A percentile compares a stretch with the other conserved stretches of the same genome.
phyloP scores from a whole-genome alignment of 768 basidiomycete species.

The Steccherinum ochraceum region DNA sequence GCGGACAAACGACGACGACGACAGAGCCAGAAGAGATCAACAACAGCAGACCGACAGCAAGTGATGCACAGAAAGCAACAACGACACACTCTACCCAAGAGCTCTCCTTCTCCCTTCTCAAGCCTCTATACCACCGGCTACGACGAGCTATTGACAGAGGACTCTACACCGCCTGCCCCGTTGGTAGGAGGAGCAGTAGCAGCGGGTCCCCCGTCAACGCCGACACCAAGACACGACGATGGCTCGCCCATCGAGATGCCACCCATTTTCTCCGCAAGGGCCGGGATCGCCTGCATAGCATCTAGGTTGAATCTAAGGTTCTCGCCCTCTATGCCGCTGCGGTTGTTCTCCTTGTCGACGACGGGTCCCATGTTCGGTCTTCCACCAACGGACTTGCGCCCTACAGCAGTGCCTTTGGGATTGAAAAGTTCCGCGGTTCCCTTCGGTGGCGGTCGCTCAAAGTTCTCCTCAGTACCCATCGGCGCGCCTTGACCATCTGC shows the following conservation, averaged over 20 bases:
- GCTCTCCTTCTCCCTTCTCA: not conserved
- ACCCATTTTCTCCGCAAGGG: slow-evolving; percentile 7
- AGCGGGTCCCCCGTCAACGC: not conserved
- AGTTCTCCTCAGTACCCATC: slow-evolving; percentile 28
- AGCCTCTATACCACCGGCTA: not conserved
- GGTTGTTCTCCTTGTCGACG: not conserved
- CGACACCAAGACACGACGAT: too few relatives aligned
- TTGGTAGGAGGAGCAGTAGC: not conserved
- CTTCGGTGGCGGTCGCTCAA: slow-evolving; percentile 44
- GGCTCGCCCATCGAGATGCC: not conserved
- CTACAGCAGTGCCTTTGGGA: slow-evolving; percentile 22
- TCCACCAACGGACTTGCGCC: too few relatives aligned
- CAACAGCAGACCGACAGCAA: not conserved
- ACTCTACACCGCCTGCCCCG: not conserved
- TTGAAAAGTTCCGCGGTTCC: slow-evolving; percentile 33
- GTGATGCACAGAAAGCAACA: not conserved
- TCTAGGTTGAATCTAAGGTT: slow-evolving; percentile 1
- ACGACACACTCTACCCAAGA: not conserved
- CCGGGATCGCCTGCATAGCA: not conserved
- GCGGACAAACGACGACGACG: not conserved
- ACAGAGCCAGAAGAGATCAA: not conserved
- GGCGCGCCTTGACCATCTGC: slow-evolving; percentile 8
- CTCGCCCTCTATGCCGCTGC: not conserved
- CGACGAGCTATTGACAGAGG: not conserved
- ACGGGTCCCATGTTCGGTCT: not conserved